A percentile compares a stretch with the other conserved stretches of the same genome.
Conservation (phyloP, 2,329 filamentous ascomycete genomes). For the Curvularia lunata region DNA sequence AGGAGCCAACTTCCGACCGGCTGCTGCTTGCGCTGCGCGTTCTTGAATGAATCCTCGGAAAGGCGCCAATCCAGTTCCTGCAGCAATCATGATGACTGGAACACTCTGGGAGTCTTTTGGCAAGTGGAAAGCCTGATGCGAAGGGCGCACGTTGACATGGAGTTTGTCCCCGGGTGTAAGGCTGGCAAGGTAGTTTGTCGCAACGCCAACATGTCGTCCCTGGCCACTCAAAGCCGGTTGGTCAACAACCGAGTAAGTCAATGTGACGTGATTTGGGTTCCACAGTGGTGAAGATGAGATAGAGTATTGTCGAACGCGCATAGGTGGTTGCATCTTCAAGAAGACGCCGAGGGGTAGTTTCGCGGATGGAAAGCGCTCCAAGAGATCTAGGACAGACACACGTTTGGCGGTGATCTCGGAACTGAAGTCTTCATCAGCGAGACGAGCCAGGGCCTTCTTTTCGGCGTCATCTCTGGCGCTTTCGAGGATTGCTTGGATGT, state of each 20-base stretch:
- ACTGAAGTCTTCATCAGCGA: slow-evolving; percentile 53
- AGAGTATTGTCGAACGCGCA: slow-evolving; percentile 80
- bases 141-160: slow-evolving; percentile 52
- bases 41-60: slow-evolving; percentile 54
- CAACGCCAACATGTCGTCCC: slow-evolving; percentile 54
- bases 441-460: slow-evolving; percentile 57
- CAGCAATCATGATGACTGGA: slow-evolving; percentile 52
- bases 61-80: slow-evolving; percentile 51
- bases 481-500: slow-evolving; percentile 59
- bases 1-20: slow-evolving; percentile 62
- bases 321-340: slow-evolving; percentile 74
- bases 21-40: slow-evolving; percentile 50
- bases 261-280: slow-evolving; percentile 62
- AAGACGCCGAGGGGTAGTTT: slow-evolving; percentile 70
- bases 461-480: slow-evolving; percentile 57
- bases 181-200: slow-evolving; percentile 51
- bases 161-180: slow-evolving; percentile 51
- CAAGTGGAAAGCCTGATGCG: slow-evolving; percentile 53
- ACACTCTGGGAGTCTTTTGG: slow-evolving; percentile 51
- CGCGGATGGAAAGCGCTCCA: slow-evolving; percentile 66
- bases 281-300: slow-evolving; percentile 76
- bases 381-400: slow-evolving; percentile 70
- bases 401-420: slow-evolving; percentile 58
- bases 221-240: slow-evolving; percentile 57
- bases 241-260: slow-evolving; percentile 73